A percentile compares a stretch with the other conserved stretches of the same genome.
Evolutionary conservation across 1,284 basidiomycete species (phyloP).

Genomic region (Pseudozyma hubeiensis): DNA sequence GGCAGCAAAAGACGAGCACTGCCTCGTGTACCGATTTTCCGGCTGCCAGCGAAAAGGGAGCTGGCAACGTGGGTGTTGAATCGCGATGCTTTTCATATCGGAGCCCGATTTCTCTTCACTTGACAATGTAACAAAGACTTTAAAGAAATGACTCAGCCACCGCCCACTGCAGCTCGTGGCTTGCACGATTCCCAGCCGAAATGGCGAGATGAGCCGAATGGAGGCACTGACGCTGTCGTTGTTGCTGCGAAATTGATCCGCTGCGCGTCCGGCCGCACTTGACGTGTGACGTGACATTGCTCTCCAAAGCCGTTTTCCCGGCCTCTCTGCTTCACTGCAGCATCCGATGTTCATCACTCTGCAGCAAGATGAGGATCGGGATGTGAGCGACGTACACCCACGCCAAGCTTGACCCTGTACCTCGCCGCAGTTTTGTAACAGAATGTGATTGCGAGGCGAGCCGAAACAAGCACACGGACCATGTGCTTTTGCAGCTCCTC

Average conservation of each 20-base stretch:
- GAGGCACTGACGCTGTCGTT: background rate
- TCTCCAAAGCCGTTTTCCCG: background rate
- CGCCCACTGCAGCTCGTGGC: too few relatives aligned
- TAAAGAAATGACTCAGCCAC: too few relatives aligned
- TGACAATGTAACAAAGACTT: too few relatives aligned
- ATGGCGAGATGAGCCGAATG: constrained; percentile 31
- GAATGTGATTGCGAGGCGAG: too few relatives aligned
- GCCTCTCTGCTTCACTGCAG: background rate
- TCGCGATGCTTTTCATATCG: too few relatives aligned
- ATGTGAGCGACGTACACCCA: background rate
- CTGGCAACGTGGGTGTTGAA: too few relatives aligned
- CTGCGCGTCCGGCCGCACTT: background rate
- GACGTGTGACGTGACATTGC: background rate
- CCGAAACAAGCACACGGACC: constrained; percentile 12
- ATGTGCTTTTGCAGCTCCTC: constrained; percentile 16
- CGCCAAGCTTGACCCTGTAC: too few relatives aligned
- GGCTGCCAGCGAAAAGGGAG: too few relatives aligned
- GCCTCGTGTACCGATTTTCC: background rate
- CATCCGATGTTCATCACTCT: background rate
- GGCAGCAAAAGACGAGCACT: too few relatives aligned
- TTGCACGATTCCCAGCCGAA: constrained; percentile 3
- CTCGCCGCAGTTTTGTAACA: background rate
- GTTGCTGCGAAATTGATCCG: background rate
- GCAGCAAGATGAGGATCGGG: background rate
- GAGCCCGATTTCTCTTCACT: too few relatives aligned